phyloP scores from a whole-genome alignment of 108 stramenopile genomes.

The Cyclostephanos tholiformis region DNA sequence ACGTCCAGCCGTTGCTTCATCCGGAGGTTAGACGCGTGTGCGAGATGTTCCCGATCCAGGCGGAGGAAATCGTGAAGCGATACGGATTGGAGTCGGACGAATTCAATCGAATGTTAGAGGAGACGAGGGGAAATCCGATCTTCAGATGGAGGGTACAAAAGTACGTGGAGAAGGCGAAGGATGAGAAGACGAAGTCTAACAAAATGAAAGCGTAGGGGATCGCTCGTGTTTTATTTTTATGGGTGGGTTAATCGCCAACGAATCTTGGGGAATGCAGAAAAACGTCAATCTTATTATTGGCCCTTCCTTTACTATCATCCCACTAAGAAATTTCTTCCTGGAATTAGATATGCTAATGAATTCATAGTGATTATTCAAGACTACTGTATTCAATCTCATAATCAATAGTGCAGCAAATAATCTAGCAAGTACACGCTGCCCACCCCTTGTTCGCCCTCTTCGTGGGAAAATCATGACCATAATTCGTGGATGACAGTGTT shows the following conservation, averaged over 20 bases:
- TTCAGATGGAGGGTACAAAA: conserved; percentile 70
- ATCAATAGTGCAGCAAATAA: not conserved
- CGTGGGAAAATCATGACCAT: too few species aligned
- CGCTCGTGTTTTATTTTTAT: too few species aligned
- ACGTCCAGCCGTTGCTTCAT: conserved; percentile 57
- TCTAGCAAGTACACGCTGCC: too few species aligned
- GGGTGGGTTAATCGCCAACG: not conserved
- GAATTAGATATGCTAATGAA: conserved; percentile 1
- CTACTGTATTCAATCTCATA: not conserved
- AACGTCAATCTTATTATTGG: not conserved
- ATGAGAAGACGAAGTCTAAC: conserved; percentile 36
- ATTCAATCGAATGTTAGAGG: conserved; percentile 74
- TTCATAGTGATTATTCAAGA: not conserved
- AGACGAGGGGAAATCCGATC: conserved; percentile 65
- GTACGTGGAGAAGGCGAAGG: conserved; percentile 53
- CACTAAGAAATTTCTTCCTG: not conserved
- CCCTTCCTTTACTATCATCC: not conserved
- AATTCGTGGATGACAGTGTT: too few species aligned
- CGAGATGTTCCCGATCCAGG: conserved; percentile 62
- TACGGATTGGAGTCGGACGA: conserved; percentile 71
- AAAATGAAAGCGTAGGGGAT: not conserved
- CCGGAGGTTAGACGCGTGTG: conserved; percentile 62
- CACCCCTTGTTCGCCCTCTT: too few species aligned
- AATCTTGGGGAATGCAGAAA: not conserved
- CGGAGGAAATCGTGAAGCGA: conserved; percentile 72